These are phyloP conservation scores for Geotrichum carabidarum DNA, from an alignment of 1,139 yeast genomes.

Conservation along the genomic window DNA sequence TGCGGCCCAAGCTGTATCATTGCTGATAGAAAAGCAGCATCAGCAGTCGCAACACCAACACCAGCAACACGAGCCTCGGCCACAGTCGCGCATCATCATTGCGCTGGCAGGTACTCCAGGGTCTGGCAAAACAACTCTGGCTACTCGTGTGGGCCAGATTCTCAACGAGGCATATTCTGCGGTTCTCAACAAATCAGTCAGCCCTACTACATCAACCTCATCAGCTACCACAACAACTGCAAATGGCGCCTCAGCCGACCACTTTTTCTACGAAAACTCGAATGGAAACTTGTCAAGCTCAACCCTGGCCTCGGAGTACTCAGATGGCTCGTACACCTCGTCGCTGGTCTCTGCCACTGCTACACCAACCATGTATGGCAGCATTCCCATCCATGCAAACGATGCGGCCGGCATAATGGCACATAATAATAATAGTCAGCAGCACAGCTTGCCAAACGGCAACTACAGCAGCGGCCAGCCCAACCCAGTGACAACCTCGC, in stretches of 20 bases:
- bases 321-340: background rate
- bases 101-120: constrained; percentile 76
- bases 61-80: background rate
- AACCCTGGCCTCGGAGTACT: background rate
- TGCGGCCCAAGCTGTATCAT: background rate
- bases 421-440: too few species aligned
- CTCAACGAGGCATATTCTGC: constrained; percentile 4
- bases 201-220: background rate
- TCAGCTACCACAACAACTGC: background rate
- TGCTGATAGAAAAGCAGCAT: background rate
- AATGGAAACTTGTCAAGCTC: background rate
- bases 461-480: too few species aligned
- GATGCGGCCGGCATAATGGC: too few species aligned
- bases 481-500: too few species aligned
- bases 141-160: constrained; percentile 40
- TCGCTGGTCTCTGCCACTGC: too few species aligned
- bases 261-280: background rate
- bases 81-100: constrained; percentile 43
- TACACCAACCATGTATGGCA: too few species aligned
- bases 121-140: constrained; percentile 72
- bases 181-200: background rate
- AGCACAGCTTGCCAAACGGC: too few species aligned
- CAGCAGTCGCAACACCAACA: background rate
- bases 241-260: background rate
- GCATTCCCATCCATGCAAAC: too few species aligned